Conservation (phyloP, 192 early-diverging fungal species). For the Coemansia sp. region DNA sequence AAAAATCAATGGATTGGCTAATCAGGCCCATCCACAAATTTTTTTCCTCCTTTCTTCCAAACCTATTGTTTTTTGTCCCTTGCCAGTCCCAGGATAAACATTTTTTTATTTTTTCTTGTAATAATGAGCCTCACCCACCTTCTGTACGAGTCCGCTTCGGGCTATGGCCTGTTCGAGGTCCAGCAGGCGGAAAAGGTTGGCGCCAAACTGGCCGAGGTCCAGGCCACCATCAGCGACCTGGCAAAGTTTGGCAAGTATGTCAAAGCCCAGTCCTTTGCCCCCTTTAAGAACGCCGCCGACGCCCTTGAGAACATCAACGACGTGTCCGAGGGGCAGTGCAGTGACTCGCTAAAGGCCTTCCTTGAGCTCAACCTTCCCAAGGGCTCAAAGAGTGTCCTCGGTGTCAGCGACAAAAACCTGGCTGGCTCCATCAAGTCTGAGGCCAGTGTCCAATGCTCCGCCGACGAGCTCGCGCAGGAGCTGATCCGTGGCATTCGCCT, state of each 20-base stretch:
- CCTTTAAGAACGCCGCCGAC: conserved; percentile 95
- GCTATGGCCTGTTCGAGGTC: conserved; percentile 95
- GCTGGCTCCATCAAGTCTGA: conserved; percentile 63
- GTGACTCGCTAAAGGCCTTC: conserved; percentile 85
- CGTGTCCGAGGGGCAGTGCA: conserved; percentile 94
- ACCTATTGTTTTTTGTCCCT: conserved; percentile 6
- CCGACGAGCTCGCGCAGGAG: conserved; percentile 82
- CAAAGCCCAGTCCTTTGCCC: conserved; percentile 91
- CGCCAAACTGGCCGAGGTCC: conserved; percentile 85
- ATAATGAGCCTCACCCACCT: conserved; percentile 55
- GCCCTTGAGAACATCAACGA: conserved; percentile 98
- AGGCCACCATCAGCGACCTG: conserved; percentile 76
- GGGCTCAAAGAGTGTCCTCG: conserved; percentile 72
- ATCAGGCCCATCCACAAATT: no score
- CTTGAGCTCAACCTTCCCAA: conserved; percentile 91
- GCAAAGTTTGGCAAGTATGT: conserved; percentile 87
- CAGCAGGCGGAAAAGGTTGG: conserved; percentile 93
- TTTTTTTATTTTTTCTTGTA: conserved; percentile 3
- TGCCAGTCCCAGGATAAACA: neutral
- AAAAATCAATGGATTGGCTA: no score
- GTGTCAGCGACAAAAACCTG: conserved; percentile 85
- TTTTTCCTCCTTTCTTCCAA: no score
- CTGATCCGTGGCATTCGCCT: conserved; percentile 91
- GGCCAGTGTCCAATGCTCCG: conserved; percentile 72
- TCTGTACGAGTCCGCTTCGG: conserved; percentile 92